phyloP scores from a whole-genome alignment of 306 rosid species.

The Erythrophleum fordii region DNA sequence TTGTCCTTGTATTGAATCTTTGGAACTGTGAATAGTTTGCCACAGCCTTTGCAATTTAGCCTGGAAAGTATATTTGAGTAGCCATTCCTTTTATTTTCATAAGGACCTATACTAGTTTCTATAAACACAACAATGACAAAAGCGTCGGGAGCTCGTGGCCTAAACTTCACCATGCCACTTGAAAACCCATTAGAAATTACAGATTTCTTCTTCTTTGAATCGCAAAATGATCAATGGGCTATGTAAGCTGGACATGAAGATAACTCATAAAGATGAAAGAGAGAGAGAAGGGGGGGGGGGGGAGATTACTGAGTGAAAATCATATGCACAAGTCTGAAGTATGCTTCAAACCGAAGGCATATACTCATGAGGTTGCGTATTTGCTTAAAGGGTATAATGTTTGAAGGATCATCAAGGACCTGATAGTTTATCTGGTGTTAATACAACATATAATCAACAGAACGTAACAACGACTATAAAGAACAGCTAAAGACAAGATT shows the following conservation, averaged over 20 bases:
- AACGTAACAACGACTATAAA: slow-evolving; percentile 1
- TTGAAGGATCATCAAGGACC: slow-evolving; percentile 77
- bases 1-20: too few species aligned
- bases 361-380: slow-evolving; percentile 36
- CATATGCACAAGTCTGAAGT: slow-evolving; percentile 69
- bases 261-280: slow-evolving; percentile 42
- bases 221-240: slow-evolving; percentile 48
- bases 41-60: too few species aligned
- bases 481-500: neutral
- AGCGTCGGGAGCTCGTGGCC: slow-evolving; percentile 47
- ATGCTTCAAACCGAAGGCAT: slow-evolving; percentile 44
- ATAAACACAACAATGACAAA: slow-evolving; percentile 56
- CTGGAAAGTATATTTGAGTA: too few species aligned
- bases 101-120: slow-evolving; percentile 48
- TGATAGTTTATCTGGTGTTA: slow-evolving; percentile 67
- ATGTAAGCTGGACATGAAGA: slow-evolving; percentile 47
- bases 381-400: slow-evolving; percentile 22
- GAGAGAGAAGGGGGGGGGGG: too few species aligned
- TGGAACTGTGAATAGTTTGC: too few species aligned
- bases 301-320: slow-evolving; percentile 40
- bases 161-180: slow-evolving; percentile 48
- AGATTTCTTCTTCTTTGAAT: slow-evolving; percentile 41
- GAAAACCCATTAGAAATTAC: slow-evolving; percentile 46
- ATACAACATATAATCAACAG: neutral
- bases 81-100: slow-evolving; percentile 48